Conservation (phyloP, 176 grass and related monocot species). For the Cenchrus fungigraminus region DNA sequence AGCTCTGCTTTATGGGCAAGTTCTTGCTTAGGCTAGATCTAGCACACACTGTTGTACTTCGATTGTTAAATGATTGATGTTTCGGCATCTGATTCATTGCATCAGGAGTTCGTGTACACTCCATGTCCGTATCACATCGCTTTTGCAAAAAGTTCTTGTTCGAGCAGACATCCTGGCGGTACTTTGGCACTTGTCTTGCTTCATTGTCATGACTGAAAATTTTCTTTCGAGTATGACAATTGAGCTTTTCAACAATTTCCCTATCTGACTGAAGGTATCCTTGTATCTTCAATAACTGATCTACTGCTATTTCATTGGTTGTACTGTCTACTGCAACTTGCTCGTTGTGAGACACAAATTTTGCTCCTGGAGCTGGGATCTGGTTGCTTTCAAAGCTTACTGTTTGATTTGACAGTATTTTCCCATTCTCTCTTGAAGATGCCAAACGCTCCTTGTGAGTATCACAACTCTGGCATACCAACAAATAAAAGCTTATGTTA, state of each 20-base stretch:
- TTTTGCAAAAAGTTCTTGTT: constrained; percentile 38
- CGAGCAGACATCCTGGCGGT: constrained; percentile 18
- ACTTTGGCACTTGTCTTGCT: constrained; percentile 29
- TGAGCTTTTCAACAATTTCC: constrained; percentile 32
- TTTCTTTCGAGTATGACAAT: constrained; percentile 11
- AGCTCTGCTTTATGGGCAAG: constrained; percentile 23
- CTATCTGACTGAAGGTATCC: constrained; percentile 15
- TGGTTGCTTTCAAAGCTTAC: constrained; percentile 5
- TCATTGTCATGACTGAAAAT: constrained; percentile 12
- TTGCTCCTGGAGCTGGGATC: constrained; percentile 1
- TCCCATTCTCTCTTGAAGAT: constrained; percentile 29
- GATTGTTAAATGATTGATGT: constrained; percentile 26
- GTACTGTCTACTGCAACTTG: constrained; percentile 12
- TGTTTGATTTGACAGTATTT: neutral
- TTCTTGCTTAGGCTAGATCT: neutral
- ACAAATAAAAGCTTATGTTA: neutral
- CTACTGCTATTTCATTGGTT: constrained; percentile 29
- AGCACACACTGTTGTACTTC: constrained; percentile 11
- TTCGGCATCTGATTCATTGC: neutral
- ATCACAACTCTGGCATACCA: constrained; percentile 28
- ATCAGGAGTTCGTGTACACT: constrained; percentile 14
- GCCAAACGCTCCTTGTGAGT: constrained; percentile 26
- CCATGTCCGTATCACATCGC: constrained; percentile 9
- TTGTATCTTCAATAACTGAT: constrained; percentile 4
- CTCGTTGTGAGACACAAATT: constrained; percentile 32